Evolutionary conservation across 2,329 filamentous ascomycete genomes (phyloP), one percentile per base, ranked within the genome.

Genomic region (Celoporthe dispersa): DNA sequence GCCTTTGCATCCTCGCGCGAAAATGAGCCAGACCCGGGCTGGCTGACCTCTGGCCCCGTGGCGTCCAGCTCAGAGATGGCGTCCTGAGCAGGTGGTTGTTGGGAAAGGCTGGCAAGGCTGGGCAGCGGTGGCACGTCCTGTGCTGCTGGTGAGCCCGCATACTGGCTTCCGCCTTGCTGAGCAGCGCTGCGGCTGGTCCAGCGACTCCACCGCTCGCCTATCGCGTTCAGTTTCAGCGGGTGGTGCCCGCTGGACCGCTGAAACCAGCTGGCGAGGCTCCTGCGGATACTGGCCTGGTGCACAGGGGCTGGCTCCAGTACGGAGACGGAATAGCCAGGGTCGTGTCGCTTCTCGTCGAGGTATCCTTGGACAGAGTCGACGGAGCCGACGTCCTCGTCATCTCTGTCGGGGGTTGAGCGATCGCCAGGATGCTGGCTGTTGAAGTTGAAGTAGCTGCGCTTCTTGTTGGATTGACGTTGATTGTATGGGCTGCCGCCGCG

Each of bases 261-360:
- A 55, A 72, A 64, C 71, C 71, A 72, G 41, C 63, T 69, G 14
- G 48, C 68, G 25, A 70, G 51, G 16, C 69, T 71, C 31, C 22
- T 71, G n/a, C 71, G 62, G 4, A 70, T 59, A n/a, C 19, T 55
- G 2, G 68, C 68, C 65, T 70, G 70, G 37, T 67, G 61, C 11
- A 70, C 44, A 3, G 61, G 62, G 9, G 66, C 33, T 1, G 65
- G 68, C n/a, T 68, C 62, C 7, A 68, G 44, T 16, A 70, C 5
- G 6, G 70, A 57, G 7, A 68, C 28, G 3, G 69, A 57, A 22
- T 66, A 48, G 31, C 59, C 12, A 7, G 68, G 66, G 22, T 70
- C 70, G 0, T 61, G 66, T 33, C 63, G 57, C 53, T 72, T 72
- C 69, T 72, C 71, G 28, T 65, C 66, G 3, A 66, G 33, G 55